Evolutionary conservation across 768 basidiomycete genomes (phyloP), one percentile per base, ranked within the genome.

Genomic region (Mycena vitilis): DNA sequence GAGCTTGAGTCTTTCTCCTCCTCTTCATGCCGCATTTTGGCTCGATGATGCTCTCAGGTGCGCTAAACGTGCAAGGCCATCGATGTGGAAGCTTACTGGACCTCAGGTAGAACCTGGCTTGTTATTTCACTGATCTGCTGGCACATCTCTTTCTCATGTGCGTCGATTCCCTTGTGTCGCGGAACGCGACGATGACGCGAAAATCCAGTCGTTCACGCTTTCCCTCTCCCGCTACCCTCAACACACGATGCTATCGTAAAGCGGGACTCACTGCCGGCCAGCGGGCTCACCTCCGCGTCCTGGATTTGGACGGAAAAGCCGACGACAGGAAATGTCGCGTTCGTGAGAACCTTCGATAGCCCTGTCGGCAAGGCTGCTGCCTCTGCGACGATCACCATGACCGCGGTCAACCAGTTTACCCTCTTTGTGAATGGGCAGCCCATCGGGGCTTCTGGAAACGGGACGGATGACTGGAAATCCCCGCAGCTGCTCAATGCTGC

Each of bases 101-200:
- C 11, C n/a, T 54, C 52, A 54, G 34, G 63, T 49, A 48, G 56
- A 25, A 36, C 37, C 22, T 59, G 56, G 56, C 38, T 65, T 40
- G 3, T 42, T 37, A 40, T 65, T 22, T 36, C 56, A 51, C 42
- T 65, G 48, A 65, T 65, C 59, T 34, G 23, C 25, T 52, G 22
- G 22, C 40, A 65, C 64, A 34, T 65, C 59, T 36, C 45, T 52
- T 58, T 59, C 20, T 22, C 49, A 53, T 44, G 64, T 65, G 49
- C 23, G 64, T 53, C 2, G 5, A 15, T 1, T 23, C 48, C 20
- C 10, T 16, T n/a, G 40, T n/a, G 5, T 44, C 25, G 2, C 15
- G 22, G 12, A 23, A 20, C 34, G 42, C 20, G 42, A 25, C 16
- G 0, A 36, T 65, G 6, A 65, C 57, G 20, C 13, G 15, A n/a